phyloP scores from a whole-genome alignment of 164 flowering plant genomes.

The Vitis cinerea region DNA sequence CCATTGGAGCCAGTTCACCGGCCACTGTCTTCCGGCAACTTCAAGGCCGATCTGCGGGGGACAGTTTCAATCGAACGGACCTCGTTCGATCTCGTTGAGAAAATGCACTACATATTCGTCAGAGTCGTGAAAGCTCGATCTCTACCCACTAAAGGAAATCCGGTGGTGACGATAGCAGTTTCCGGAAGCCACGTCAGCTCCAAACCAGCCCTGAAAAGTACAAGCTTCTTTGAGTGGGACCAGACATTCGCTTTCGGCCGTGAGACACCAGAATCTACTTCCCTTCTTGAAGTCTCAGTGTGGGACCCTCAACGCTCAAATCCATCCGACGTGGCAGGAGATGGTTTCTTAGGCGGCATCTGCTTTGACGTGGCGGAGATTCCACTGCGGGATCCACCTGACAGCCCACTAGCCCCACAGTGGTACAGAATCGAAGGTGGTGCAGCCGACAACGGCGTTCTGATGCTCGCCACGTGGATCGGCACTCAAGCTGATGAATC shows the following conservation, averaged over 20 bases:
- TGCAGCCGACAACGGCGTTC: constrained; percentile 55
- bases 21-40: constrained; percentile 25
- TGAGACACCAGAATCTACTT: constrained; percentile 49
- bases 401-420: constrained; percentile 90
- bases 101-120: constrained; percentile 86
- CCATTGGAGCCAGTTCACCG: constrained; percentile 36
- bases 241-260: constrained; percentile 79
- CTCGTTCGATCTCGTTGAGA: constrained; percentile 82
- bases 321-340: constrained; percentile 25
- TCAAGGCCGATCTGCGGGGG: constrained; percentile 33
- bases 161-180: constrained; percentile 54
- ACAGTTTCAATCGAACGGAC: constrained; percentile 43
- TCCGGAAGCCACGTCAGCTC: constrained; percentile 44
- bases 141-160: constrained; percentile 52
- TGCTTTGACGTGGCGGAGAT: constrained; percentile 78
- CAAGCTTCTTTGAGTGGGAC: constrained; percentile 67
- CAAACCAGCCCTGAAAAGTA: constrained; percentile 54
- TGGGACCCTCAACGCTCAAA: constrained; percentile 43
- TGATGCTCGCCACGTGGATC: constrained; percentile 91
- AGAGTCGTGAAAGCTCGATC: constrained; percentile 71
- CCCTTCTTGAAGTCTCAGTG: constrained; percentile 62
- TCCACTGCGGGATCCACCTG: constrained; percentile 82
- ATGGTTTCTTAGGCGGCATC: constrained; percentile 68
- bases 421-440: constrained; percentile 92
- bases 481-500: constrained; percentile 96